Evolutionary conservation across 2,329 filamentous ascomycete species (phyloP), one percentile per base, ranked within the genome.

Genomic region (Aspergillus sp.): DNA sequence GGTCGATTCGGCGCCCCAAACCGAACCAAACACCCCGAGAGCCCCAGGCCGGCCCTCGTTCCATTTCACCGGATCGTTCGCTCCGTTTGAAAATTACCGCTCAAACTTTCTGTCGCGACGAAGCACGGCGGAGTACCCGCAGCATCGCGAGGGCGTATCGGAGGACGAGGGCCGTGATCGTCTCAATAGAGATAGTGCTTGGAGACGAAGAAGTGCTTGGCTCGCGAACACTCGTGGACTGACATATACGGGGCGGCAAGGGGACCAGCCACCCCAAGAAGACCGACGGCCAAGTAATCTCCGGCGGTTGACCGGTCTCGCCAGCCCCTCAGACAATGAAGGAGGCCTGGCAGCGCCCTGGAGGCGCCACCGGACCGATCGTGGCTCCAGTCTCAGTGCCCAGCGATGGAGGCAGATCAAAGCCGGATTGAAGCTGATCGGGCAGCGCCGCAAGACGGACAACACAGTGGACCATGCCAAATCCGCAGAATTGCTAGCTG

Each of bases 351-450:
- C 87, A 60, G 80, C 81, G 13, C 78, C 84, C 44, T 73, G 74
- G 72, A 71, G 70, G 54, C 70, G 74, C 38, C 73, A 77, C 58
- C 73, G 82, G 23, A 66, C 72, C 36, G 88, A 91, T 58, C 80
- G 88, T 60, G 85, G 88, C 20, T 84, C 87, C 2, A 91, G 87
- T 14, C 86, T 88, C 5, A 76, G 76, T 64, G 91, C 85, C 16
- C 88, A 93, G 64, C 91, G 89, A 76, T 99, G 94, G 94, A 87
- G 87, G 58, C 89, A 95, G 67, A 83, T 99, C 65, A 97, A 97
- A 75, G 90, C 90, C 60, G 92, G 91, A 0, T 74, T 97, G 45
- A 92, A 90, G 68, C 78, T 96, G 55, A 78, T 88, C 36, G 84
- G 83, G 21, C 85, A 90, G 57, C 85, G 89, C 62, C 89, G 88